Base-by-base conservation (phyloP, 2,329 filamentous ascomycete genomes). In the Penicillium italicum region DNA sequence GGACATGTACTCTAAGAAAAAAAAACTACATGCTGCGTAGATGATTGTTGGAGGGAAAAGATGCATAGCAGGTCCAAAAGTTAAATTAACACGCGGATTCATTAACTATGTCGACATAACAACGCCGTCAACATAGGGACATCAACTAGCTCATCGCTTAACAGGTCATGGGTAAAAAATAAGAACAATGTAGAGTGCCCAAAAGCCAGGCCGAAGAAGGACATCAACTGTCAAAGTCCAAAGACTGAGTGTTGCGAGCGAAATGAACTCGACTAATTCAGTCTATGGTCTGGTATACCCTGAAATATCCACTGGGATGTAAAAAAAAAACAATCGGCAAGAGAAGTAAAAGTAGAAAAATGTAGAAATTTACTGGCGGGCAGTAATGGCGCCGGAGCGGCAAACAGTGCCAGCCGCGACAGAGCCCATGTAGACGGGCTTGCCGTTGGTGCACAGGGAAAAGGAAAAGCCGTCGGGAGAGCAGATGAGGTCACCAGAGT, bases 371-470 rank as follows among this genome's bases (percentile, higher is more conserved):
- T 41, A 55, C n/a, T 37, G 28, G 10, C 43, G 33, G 16, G 51
- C 38, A 30, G 58, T 56, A 46, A 68, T 65, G 55, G 57, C 26
- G 22, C 72, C 72, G 11, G 66, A 53, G 1, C 56, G 56, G 57
- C 74, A 76, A 11, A 52, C 50, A 30, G 69, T 76, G 7, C 74
- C 74, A 4, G 68, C 56, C 26, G 74, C 72, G 11, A 76, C 74
- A 24, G 62, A 46, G 5, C 74, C 74, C 74, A 76, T 76, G 57
- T 62, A 63, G 40, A 72, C 50, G 6, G 70, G 64, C 0, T 38
- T 49, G n/a, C 65, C 66, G 46, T 69, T 55, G 45, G 59, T 58
- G 62, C 73, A 76, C 55, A 73, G 62, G 16, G 68, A 71, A 67
- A 72, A 76, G 20, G 63, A 58, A 2, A 47, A 60, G 5, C 68